Base-by-base conservation (phyloP, 2,329 filamentous ascomycete genomes). In the Ophiostoma himal-ulmi region DNA sequence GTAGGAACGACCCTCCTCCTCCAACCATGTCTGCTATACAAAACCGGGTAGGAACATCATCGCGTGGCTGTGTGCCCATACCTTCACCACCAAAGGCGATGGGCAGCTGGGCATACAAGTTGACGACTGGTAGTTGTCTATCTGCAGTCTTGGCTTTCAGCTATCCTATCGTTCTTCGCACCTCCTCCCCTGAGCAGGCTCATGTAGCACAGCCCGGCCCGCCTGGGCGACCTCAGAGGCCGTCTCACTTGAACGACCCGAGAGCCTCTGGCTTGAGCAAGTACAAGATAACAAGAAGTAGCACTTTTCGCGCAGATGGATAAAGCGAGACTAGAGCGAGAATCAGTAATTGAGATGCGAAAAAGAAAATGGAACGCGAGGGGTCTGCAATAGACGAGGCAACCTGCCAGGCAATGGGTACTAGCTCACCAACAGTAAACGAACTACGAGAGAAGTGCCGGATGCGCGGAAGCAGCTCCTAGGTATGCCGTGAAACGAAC, bases 61-160 rank as follows among this genome's bases (percentile, higher is more conserved):
- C 68, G 68, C 68, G 70, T 71, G 70, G 70, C 70, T 71, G 70
- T 71, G 70, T 39, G 67, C 8, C 48, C 60, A 17, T 11, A 54
- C 6, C 52, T 26, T 7, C 6, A 14, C 5, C 7, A 17, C 11
- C 52, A n/a, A 20, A 48, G 44, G 44, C 20, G 44, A n/a, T 20
- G 44, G 14, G 22, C 52, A 57, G 52, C n/a, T 57, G 52, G 52
- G 52, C 10, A 57, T 48, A n/a, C 44, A 17, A 39, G 37, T 13
- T 39, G 37, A 13, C 44, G 17, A 17, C 17, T 4, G 44, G 44
- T 57, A 10, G 10, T 10, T 10, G 52, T 22, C 52, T 57, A 22
- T 26, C 52, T 26, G 52, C 17, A 11, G 52, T 14, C 44, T 57
- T 57, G 52, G 52, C 22, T 13, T 57, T 26, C n/a, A 57, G 52